phyloP scores from a whole-genome alignment of 768 basidiomycete species.

The Suillus subluteus region DNA sequence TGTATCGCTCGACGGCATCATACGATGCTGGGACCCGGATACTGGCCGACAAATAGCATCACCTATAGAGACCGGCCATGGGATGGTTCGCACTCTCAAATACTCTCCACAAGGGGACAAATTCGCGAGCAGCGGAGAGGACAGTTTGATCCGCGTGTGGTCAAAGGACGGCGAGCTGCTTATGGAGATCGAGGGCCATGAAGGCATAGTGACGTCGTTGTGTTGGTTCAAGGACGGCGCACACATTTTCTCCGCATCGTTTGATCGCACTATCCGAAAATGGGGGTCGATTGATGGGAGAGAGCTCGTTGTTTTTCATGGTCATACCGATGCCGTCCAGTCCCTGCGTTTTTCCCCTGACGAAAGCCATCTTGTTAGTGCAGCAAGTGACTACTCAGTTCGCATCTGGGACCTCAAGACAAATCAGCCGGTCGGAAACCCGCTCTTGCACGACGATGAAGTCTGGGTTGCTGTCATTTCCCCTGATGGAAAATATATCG shows the following conservation, averaged over 20 bases:
- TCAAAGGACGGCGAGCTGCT: not conserved
- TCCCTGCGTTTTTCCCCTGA: not conserved
- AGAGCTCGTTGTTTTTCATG: not conserved
- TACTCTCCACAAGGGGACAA: not conserved
- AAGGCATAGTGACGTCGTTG: not conserved
- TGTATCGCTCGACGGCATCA: slow-evolving; percentile 15
- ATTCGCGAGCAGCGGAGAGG: not conserved
- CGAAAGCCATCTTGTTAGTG: too few species aligned
- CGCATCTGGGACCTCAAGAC: too few species aligned
- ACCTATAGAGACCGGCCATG: not conserved
- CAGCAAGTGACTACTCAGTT: too few species aligned
- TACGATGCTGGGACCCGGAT: slow-evolving; percentile 19
- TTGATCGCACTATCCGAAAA: not conserved
- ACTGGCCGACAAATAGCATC: not conserved
- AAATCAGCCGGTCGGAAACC: too few species aligned
- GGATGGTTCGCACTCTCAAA: not conserved
- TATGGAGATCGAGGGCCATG: not conserved
- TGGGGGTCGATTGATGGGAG: not conserved
- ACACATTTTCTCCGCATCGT: not conserved
- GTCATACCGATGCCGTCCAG: not conserved
- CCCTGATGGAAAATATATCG: too few species aligned
- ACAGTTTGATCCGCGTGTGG: not conserved
- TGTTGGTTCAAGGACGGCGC: not conserved
- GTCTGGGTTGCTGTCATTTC: too few species aligned
- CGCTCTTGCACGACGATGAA: too few species aligned